Evolutionary conservation across 768 basidiomycete genomes (phyloP).

Genomic region (Suillus hirtellus): DNA sequence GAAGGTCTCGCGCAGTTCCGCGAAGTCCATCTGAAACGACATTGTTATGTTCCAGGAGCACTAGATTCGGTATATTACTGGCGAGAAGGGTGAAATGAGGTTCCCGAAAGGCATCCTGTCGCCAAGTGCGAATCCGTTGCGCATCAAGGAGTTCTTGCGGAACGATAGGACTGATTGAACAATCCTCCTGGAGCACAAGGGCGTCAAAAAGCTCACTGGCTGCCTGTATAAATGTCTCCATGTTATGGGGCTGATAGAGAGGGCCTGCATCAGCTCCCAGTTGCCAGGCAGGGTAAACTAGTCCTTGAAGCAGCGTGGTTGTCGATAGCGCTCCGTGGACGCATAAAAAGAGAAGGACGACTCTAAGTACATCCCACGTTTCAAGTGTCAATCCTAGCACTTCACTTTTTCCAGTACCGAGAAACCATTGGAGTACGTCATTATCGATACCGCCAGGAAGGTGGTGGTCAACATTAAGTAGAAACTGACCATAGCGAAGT

Average conservation of each 20-base stretch:
- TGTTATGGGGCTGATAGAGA: constrained; percentile 39
- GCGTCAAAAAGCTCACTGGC: constrained; percentile 63
- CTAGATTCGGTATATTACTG: constrained; percentile 64
- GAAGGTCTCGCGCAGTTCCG: constrained; percentile 48
- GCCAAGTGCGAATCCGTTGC: constrained; percentile 68
- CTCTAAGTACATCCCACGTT: constrained; percentile 65
- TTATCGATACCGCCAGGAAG: constrained; percentile 71
- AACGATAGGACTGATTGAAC: constrained; percentile 36
- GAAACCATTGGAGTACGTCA: constrained; percentile 71
- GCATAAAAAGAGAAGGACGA: constrained; percentile 63
- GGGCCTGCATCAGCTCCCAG: constrained; percentile 45
- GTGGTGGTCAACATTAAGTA: constrained; percentile 75
- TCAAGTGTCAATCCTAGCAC: constrained; percentile 58
- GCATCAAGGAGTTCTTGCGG: constrained; percentile 60
- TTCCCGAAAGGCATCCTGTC: constrained; percentile 66
- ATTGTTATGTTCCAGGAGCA: constrained; percentile 66
- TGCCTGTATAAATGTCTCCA: constrained; percentile 55
- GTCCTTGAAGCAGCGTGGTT: constrained; percentile 69
- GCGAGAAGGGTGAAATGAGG: constrained; percentile 66
- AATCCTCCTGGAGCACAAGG: constrained; percentile 57
- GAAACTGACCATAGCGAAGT: constrained; percentile 66
- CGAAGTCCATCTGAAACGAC: constrained; percentile 53
- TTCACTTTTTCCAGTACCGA: constrained; percentile 65
- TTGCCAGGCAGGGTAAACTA: constrained; percentile 81
- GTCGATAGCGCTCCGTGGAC: constrained; percentile 69